Evolutionary conservation across 305 asterid species (phyloP).

Genomic region (Lippia alba): DNA sequence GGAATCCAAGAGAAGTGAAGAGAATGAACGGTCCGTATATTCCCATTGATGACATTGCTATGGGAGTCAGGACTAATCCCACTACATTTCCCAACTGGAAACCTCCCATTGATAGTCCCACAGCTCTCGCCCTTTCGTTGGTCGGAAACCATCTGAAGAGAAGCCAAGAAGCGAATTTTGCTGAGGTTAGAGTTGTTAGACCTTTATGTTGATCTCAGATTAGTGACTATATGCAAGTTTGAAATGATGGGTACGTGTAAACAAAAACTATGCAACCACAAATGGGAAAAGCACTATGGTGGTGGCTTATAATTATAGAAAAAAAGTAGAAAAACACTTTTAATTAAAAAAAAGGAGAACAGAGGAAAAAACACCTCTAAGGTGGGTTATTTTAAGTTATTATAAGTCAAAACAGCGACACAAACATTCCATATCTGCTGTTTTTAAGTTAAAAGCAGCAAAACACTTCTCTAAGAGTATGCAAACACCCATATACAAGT

Average conservation of each 20-base stretch:
- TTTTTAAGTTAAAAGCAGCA: no score
- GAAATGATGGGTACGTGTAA: background rate
- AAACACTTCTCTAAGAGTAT: no score
- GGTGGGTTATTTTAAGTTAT: no score
- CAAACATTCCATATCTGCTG: no score
- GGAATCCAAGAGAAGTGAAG: conserved; percentile 81
- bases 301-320: no score
- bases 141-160: conserved; percentile 82
- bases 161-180: conserved; percentile 7
- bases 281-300: no score
- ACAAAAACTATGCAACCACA: no score
- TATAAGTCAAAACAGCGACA: no score
- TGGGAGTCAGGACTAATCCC: conserved; percentile 83
- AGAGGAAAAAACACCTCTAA: no score
- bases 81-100: conserved; percentile 91
- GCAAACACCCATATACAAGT: no score
- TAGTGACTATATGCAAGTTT: background rate
- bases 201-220: background rate
- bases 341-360: no score
- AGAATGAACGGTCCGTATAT: conserved; percentile 83
- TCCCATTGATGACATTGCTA: conserved; percentile 72
- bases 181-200: background rate
- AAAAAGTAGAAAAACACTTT: no score
- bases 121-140: conserved; percentile 89
- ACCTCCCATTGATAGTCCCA: conserved; percentile 96